These are phyloP conservation scores for Penicillium sp. DNA, from an alignment of 2,329 filamentous ascomycete genomes.

Conservation along the genomic window DNA sequence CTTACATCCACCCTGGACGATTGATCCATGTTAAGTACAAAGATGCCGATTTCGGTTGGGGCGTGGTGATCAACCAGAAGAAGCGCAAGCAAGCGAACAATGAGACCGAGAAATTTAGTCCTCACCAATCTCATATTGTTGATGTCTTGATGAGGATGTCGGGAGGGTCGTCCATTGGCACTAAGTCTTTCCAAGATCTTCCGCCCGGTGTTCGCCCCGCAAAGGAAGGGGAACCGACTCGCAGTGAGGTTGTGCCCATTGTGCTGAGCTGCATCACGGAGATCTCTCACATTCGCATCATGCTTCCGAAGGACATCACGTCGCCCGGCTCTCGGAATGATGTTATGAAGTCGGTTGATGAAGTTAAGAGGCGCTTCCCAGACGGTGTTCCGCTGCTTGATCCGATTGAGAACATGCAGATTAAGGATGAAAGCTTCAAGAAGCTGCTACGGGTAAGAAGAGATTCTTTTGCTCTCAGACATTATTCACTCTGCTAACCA, in stretches of 20 bases:
- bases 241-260: constrained; percentile 76
- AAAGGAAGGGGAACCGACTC: constrained; percentile 54
- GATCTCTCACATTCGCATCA: constrained; percentile 74
- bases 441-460: constrained; percentile 60
- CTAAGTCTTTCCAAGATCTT: constrained; percentile 56
- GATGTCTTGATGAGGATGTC: constrained; percentile 67
- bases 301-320: constrained; percentile 68
- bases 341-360: constrained; percentile 59
- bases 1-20: constrained; percentile 79
- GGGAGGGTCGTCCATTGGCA: constrained; percentile 43
- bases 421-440: constrained; percentile 86
- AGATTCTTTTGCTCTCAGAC: background rate
- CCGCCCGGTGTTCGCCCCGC: constrained; percentile 55
- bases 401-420: constrained; percentile 92
- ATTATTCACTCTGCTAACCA: constrained; percentile 13
- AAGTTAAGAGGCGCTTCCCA: constrained; percentile 79
- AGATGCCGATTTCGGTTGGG: constrained; percentile 86
- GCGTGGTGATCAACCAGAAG: constrained; percentile 68
- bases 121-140: constrained; percentile 71
- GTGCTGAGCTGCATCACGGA: constrained; percentile 75
- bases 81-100: constrained; percentile 58
- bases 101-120: constrained; percentile 56
- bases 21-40: constrained; percentile 74
- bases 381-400: constrained; percentile 84
- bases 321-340: constrained; percentile 59